phyloP scores from a whole-genome alignment of 257 asterid genomes.

The Datura wrightii region DNA sequence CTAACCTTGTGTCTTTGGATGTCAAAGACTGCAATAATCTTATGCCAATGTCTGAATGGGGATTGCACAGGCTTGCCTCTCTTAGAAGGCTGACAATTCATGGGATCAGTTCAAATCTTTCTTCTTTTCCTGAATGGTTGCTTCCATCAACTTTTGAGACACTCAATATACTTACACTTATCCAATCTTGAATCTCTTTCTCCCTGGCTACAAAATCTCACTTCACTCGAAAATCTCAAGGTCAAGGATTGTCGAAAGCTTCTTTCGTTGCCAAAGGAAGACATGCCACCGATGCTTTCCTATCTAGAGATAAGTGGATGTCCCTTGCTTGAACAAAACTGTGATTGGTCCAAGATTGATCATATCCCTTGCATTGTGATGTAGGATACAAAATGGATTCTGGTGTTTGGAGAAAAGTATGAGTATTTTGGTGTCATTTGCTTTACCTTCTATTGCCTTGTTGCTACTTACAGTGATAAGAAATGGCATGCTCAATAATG shows the following conservation, averaged over 20 bases:
- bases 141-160: conserved; percentile 54
- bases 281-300: conserved; percentile 54
- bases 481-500: background rate
- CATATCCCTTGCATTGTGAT: conserved; percentile 61
- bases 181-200: conserved; percentile 50
- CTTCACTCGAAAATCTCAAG: conserved; percentile 57
- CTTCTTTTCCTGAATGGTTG: conserved; percentile 53
- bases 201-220: conserved; percentile 58
- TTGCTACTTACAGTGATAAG: background rate
- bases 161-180: conserved; percentile 46
- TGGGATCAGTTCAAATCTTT: conserved; percentile 41
- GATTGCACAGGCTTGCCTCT: conserved; percentile 53
- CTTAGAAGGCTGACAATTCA: conserved; percentile 52
- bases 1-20: conserved; percentile 49
- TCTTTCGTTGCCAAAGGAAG: conserved; percentile 46
- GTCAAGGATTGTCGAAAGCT: conserved; percentile 50
- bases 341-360: conserved; percentile 52
- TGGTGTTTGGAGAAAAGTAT: background rate
- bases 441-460: background rate
- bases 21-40: conserved; percentile 48
- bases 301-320: conserved; percentile 54
- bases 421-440: too few relatives aligned
- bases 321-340: conserved; percentile 45
- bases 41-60: conserved; percentile 50
- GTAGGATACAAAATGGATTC: conserved; percentile 35